These are phyloP conservation scores for Hyaloperonospora arabidopsidis DNA, from an alignment of 352 stramenopile species.

Conservation along the genomic window DNA sequence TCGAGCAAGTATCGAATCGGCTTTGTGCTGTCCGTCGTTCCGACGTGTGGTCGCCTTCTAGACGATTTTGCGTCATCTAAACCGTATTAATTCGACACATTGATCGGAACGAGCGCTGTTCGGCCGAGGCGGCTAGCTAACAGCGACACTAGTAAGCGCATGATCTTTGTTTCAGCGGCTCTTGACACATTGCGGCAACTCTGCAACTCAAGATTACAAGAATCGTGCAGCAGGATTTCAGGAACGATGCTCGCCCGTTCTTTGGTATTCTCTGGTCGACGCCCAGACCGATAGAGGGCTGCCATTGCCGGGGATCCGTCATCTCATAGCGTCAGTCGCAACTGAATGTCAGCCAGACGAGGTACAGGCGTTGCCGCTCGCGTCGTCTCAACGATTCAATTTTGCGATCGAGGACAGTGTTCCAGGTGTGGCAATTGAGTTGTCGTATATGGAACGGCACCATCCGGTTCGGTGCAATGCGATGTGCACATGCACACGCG, in stretches of 20 bases:
- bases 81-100: conserved; percentile 1
- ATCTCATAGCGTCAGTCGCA: conserved; percentile 8
- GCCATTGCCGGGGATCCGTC: conserved; percentile 13
- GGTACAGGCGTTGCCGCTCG: neutral
- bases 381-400: neutral
- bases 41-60: neutral
- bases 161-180: neutral
- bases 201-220: conserved; percentile 3
- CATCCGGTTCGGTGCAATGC: conserved; percentile 5
- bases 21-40: neutral
- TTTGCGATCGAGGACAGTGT: no score
- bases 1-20: neutral
- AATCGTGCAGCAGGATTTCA: conserved; percentile 10
- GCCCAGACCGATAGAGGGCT: conserved; percentile 21
- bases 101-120: neutral
- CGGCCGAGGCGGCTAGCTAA: neutral
- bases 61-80: neutral
- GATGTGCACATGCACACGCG: conserved; percentile 6
- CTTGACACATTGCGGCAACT: neutral
- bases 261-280: conserved; percentile 14
- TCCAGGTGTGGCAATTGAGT: no score
- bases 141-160: neutral
- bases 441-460: conserved; percentile 1
- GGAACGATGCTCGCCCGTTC: conserved; percentile 11
- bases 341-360: conserved; percentile 12